Base-by-base conservation (phyloP, 495 filamentous ascomycete species). In the Lepraria neglecta region DNA sequence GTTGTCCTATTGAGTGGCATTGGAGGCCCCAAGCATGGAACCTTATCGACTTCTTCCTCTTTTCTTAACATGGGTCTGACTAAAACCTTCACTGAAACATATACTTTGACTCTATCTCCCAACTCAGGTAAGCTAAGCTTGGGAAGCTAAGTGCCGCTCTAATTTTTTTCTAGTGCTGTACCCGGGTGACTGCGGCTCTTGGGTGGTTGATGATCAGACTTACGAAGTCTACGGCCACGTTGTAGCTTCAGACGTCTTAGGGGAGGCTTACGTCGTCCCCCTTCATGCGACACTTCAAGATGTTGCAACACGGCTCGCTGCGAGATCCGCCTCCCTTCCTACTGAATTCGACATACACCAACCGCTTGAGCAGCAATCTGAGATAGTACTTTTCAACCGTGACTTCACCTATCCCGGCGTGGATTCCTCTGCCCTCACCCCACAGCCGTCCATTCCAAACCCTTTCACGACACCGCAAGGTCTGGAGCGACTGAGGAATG, bases 261-360 rank as follows among this genome's bases (percentile, higher is more conserved):
- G 68, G 21, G 68, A 67, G 54, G 61, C 55, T 12, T 70, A 70
- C 33, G 60, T 70, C 64, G 73, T 52, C n/a, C 58, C 58, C n/a
- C 58, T 60, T 6, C 9, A 53, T n/a, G 42, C 30, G 9, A 60
- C 47, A 28, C 38, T 60, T 38, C 45, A 24, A 43, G 46, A 60
- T 31, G 43, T 60, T 15, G 24, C 38, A 19, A 12, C 38, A 53
- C 19, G 27, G 19, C 47, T 60, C 24, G 24, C 17, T 17, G 58
- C 58, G 15, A 35, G 31, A 31, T 46, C 45, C 3, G 58, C 33
- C 14, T 59, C 30, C 27, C 58, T 59, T 27, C 58, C 58, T 46
- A 47, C 56, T 3, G 27, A 46, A 24, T 12, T 14, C 6, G n/a
- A 56, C 12, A 28, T 56, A 21, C 3, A 35, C 14, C 19, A 12